Evolutionary conservation across 768 basidiomycete genomes (phyloP), one percentile per base, ranked within the genome.

Genomic region (Kwoniella dendrophila): DNA sequence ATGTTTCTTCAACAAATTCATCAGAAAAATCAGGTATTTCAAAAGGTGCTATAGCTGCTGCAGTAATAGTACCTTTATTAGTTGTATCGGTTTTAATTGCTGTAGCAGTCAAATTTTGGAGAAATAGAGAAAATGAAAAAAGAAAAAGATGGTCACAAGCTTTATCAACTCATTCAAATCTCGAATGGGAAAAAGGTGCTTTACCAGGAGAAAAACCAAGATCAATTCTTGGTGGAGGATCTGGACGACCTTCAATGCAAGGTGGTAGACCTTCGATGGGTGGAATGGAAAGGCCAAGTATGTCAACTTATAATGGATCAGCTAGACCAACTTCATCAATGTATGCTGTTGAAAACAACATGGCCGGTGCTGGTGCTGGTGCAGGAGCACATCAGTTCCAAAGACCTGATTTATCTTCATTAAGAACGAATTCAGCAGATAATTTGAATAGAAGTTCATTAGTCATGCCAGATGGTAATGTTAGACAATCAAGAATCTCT

Each of bases 141-240:
- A 51, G 76, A 11, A 74, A 73, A 59, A 62, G 76, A 45, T 79
- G 78, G 78, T 77, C 76, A 24, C 68, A 70, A 43, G 74, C 75
- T 30, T 56, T 79, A 62, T 76, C 74, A 3, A 64, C 66, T 50
- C 71, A 76, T 48, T 76, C 74, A 2, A 65, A 62, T 20, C 62
- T 75, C 63, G 78, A 79, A 41, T 79, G 78, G 78, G 72, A 76
- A 48, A 68, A 73, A 45, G 76, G 73, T 34, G 76, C 76, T 33
- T 45, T 41, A 34, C 63, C 59, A 18, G 69, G 64, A 26, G 75
- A 69, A 20, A 74, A 69, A 56, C 67, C 69, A 32, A 66, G 57
- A 56, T 73, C 68, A 26, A 73, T 75, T 51, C 60, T 63, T 49
- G 73, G n/a, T n/a, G n/a, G n/a, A n/a, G n/a, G n/a, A n/a, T n/a